Evolutionary conservation across 2,329 filamentous ascomycete species (phyloP).

Genomic region (Purpureocillium takamizusanense): DNA sequence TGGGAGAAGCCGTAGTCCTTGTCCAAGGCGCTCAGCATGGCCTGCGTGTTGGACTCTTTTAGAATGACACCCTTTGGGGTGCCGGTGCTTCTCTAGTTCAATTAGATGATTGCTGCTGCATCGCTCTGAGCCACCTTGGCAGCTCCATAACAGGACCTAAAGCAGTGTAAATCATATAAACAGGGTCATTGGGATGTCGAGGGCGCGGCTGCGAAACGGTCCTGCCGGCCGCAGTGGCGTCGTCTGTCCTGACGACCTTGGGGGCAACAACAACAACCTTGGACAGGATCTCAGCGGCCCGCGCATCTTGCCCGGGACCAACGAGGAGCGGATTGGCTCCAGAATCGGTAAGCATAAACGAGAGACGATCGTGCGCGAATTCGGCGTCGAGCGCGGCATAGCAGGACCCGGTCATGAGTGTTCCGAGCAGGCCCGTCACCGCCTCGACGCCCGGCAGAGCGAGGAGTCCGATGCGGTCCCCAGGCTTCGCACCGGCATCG

Average conservation of each 20-base stretch:
- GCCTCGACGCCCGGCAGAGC: constrained; percentile 13
- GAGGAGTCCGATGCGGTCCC: constrained; percentile 11
- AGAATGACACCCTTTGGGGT: constrained; percentile 15
- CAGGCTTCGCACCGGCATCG: constrained; percentile 9
- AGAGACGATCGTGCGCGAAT: constrained; percentile 14
- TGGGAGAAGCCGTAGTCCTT: constrained; percentile 11
- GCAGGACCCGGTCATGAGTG: constrained; percentile 12
- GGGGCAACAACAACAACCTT: constrained; percentile 6
- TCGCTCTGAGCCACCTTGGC: neutral
- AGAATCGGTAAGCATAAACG: constrained; percentile 14
- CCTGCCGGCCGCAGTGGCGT: constrained; percentile 9
- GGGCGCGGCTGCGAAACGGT: constrained; percentile 5
- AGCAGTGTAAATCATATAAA: constrained; percentile 16
- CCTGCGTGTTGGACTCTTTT: constrained; percentile 14
- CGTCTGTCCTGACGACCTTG: constrained; percentile 10
- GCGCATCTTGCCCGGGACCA: constrained; percentile 10
- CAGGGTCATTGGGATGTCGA: constrained; percentile 11
- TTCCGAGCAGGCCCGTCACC: constrained; percentile 12
- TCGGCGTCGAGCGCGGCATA: constrained; percentile 16
- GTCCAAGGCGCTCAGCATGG: constrained; percentile 14
- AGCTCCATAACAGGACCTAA: constrained; percentile 5
- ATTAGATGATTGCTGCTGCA: too few species aligned
- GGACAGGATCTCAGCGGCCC: constrained; percentile 9
- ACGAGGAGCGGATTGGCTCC: constrained; percentile 9
- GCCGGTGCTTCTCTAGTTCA: constrained; percentile 13